Evolutionary conservation across 139 green algal genomes (phyloP), one percentile per base, ranked within the genome.

Genomic region (Chlorella sp.): DNA sequence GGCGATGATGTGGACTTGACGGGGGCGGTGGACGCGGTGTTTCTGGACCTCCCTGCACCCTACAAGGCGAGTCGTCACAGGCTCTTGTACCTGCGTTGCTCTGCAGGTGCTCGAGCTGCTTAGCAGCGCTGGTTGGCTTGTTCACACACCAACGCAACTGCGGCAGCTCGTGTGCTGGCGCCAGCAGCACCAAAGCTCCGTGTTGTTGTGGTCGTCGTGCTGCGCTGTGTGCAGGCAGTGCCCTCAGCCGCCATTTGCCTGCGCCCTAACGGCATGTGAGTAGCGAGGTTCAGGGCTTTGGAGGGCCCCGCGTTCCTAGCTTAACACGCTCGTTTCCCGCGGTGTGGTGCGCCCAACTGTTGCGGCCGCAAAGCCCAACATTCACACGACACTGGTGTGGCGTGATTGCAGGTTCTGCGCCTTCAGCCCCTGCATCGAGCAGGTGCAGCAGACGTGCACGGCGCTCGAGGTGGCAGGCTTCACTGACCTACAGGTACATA

Each of bases 381-480:
- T n/a, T n/a, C n/a, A n/a, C n/a, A n/a, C n/a, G n/a, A n/a, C n/a
- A n/a, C n/a, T 20, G 34, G 29, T 32, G n/a, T 27, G 27, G 31
- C 32, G 63, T 59, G n/a, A 32, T 63, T 35, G 83, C 71, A 88
- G 80, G 86, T 83, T 42, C 79, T 96, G 93, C 80, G 85, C 88
- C 36, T 99, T 99, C 86, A 97, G 90, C 67, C 95, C 96, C 17
- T 99, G 95, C 90, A 97, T 99, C 22, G 95, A 99, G 81, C 95
- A 99, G 83, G 90, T 98, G 67, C 94, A 98, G 77, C 79, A 77
- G 20, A 97, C 91, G 1, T 83, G 74, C n/a, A 81, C 87, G 69
- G 82, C 80, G 22, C 81, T 98, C 30, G 80, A 82, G 10, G 36
- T 62, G 0, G 24, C 76, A 24, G 88, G 86, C 27, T 96, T 97